Conservation (phyloP, 2,329 filamentous ascomycete genomes). For the Ceratocystis huliohia region DNA sequence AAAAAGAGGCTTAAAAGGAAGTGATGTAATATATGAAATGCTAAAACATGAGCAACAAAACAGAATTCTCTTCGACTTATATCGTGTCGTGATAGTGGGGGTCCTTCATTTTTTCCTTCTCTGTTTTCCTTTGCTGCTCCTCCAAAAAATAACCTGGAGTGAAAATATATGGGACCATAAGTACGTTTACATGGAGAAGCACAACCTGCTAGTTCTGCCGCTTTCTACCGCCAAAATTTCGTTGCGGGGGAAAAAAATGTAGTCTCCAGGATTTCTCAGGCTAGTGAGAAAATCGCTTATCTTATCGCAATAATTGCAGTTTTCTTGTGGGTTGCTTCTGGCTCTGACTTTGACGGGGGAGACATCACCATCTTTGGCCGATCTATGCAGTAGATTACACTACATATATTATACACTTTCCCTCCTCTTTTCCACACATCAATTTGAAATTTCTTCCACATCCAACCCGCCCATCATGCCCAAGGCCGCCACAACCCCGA, state of each 20-base stretch:
- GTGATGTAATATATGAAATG: not conserved
- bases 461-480: constrained; percentile 47
- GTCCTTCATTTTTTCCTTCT: constrained; percentile 4
- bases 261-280: not conserved
- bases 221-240: constrained; percentile 20
- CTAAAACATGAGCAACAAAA: not conserved
- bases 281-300: constrained; percentile 17
- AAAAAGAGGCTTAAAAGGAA: not conserved
- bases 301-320: constrained; percentile 20
- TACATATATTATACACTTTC: not conserved
- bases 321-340: constrained; percentile 20
- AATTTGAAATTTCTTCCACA: not conserved
- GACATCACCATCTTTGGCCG: not conserved
- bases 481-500: constrained; percentile 53
- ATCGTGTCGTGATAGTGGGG: constrained; percentile 9
- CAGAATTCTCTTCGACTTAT: constrained; percentile 6
- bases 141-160: not conserved
- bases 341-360: not conserved
- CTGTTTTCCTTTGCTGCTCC: constrained; percentile 4
- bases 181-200: not conserved
- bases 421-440: not conserved
- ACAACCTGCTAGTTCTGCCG: constrained; percentile 11
- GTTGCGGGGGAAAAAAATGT: constrained; percentile 18
- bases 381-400: too few species aligned
- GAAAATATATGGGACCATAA: constrained; percentile 8